A percentile compares a stretch with the other conserved stretches of the same genome.
phyloP scores from a whole-genome alignment of 768 basidiomycete species.

The Coprinellus aureogranulatus region DNA sequence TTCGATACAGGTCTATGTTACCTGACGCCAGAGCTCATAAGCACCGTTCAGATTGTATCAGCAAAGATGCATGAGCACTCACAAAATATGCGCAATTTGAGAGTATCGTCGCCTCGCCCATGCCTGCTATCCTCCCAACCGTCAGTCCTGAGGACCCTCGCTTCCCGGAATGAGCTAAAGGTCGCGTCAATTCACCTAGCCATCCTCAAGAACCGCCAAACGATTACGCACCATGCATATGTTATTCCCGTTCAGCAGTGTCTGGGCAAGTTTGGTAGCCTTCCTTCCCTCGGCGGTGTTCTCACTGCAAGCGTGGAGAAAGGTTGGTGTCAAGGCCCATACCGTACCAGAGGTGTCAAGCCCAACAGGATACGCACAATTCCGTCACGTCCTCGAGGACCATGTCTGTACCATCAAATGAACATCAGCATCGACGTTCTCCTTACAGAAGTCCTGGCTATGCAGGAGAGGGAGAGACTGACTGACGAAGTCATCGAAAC shows the following conservation, averaged over 20 bases:
- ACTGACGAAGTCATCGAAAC: conserved; percentile 99
- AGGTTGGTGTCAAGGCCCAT: too few relatives aligned
- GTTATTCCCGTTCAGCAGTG: conserved; percentile 89
- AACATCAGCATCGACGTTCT: background rate
- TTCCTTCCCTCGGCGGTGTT: conserved; percentile 79
- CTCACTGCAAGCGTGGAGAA: conserved; percentile 77
- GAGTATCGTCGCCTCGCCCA: background rate
- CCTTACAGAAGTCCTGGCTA: background rate
- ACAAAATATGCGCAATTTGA: background rate
- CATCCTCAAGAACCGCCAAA: background rate
- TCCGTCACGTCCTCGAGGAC: conserved; percentile 96
- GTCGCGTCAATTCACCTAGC: background rate
- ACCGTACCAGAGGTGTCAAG: too few relatives aligned
- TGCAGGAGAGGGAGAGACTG: conserved; percentile 32
- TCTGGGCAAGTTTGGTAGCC: conserved; percentile 81
- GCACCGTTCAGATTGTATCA: too few relatives aligned
- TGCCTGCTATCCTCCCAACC: background rate
- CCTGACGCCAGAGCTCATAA: too few relatives aligned
- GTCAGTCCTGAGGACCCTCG: conserved; percentile 22
- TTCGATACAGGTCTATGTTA: too few relatives aligned
- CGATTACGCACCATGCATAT: conserved; percentile 81
- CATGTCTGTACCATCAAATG: conserved; percentile 57
- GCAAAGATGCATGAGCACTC: too few relatives aligned
- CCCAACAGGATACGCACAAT: conserved; percentile 68
- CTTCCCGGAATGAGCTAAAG: conserved; percentile 40